Percentiles rank a stretch among this genome's conserved stretches.
Conservation (phyloP, 441 rosid species). For the Eruca vesicaria region DNA sequence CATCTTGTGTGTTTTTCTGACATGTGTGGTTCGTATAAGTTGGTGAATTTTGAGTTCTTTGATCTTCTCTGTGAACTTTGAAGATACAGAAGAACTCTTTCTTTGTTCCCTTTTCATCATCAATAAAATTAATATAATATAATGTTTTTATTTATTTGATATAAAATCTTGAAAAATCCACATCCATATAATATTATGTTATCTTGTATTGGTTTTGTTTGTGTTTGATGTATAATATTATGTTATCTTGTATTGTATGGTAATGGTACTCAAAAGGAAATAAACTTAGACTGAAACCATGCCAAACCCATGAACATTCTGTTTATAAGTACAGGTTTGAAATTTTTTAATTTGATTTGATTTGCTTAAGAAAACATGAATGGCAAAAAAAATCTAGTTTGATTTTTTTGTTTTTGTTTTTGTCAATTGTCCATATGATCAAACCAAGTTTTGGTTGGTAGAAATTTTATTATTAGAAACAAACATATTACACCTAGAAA, state of each 20-base stretch:
- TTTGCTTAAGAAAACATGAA: not conserved
- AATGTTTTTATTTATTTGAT: not conserved
- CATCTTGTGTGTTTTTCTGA: constrained; percentile 13
- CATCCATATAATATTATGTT: not conserved
- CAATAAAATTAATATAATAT: constrained; percentile 8
- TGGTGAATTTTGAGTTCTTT: constrained; percentile 19
- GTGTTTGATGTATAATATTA: not conserved
- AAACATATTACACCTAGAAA: too few relatives aligned
- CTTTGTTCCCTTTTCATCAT: not conserved
- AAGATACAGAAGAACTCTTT: constrained; percentile 20
- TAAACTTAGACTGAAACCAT: not conserved
- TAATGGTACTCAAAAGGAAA: not conserved
- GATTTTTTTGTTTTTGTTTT: too few relatives aligned
- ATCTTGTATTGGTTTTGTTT: not conserved
- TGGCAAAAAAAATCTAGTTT: not conserved
- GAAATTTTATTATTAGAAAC: too few relatives aligned
- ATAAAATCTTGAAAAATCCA: not conserved
- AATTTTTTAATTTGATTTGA: not conserved
- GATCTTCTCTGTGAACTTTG: constrained; percentile 6
- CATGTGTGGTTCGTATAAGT: constrained; percentile 7
- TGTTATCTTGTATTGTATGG: not conserved
- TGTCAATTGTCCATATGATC: too few relatives aligned
- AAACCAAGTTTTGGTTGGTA: too few relatives aligned
- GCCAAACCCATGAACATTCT: not conserved
- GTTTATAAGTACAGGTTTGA: not conserved